These are phyloP conservation scores for Sarcomyxa edulis DNA, from an alignment of 768 basidiomycete genomes.

Conservation along the genomic window DNA sequence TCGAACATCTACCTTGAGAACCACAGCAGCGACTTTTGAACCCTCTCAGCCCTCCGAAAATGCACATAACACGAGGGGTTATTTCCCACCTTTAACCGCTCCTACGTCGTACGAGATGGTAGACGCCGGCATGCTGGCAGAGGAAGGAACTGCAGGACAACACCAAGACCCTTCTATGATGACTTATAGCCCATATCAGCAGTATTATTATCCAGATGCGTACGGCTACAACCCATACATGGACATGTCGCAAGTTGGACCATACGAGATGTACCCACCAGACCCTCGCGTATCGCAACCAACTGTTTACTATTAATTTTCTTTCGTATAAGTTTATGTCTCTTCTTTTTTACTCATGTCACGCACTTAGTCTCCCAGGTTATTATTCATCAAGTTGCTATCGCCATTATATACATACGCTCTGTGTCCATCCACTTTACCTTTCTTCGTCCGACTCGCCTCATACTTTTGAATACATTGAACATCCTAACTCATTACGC, in stretches of 20 bases:
- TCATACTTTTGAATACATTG: too few species aligned
- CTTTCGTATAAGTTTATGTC: slow-evolving; percentile 15
- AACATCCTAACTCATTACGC: too few species aligned
- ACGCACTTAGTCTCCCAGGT: too few species aligned
- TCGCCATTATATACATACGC: too few species aligned
- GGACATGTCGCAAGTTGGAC: slow-evolving; percentile 60
- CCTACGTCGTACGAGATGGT: slow-evolving; percentile 22
- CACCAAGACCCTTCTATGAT: slow-evolving; percentile 36
- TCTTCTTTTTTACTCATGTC: slow-evolving; percentile 17
- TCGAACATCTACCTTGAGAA: slow-evolving; percentile 38
- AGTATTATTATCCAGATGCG: slow-evolving; percentile 68
- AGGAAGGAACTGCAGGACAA: slow-evolving; percentile 16
- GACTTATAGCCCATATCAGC: slow-evolving; percentile 54
- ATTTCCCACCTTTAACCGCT: slow-evolving; percentile 18
- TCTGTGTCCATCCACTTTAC: too few species aligned
- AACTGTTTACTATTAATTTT: slow-evolving; percentile 56
- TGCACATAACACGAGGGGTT: too few species aligned
- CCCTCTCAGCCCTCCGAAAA: slow-evolving; percentile 28
- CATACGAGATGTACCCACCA: slow-evolving; percentile 63
- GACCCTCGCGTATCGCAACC: slow-evolving; percentile 42
- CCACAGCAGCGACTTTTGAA: slow-evolving; percentile 45
- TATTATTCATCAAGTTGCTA: too few species aligned
- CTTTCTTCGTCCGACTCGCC: too few species aligned
- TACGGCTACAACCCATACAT: slow-evolving; percentile 65
- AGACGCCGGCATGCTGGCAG: slow-evolving; percentile 13